A percentile compares a stretch with the other conserved stretches of the same genome.
phyloP scores from a whole-genome alignment of 495 filamentous ascomycete genomes.

The Aspergillus haitiensis region DNA sequence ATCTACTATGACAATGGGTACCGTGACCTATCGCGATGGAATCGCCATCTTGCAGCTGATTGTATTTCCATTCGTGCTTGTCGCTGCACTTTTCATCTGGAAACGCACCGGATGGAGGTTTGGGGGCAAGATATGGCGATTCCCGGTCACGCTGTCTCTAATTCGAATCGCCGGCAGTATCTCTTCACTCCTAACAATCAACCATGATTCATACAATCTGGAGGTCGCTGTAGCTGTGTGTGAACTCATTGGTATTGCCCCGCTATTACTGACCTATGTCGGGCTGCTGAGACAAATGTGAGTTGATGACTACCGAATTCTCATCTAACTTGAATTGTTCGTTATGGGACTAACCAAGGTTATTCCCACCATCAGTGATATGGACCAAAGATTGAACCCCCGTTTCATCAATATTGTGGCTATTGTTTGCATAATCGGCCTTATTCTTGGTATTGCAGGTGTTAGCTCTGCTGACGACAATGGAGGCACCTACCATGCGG shows the following conservation, averaged over 20 bases:
- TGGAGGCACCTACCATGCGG: slow-evolving; percentile 12
- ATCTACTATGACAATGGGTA: slow-evolving; percentile 23
- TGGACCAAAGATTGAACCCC: slow-evolving; percentile 19
- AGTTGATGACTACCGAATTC: slow-evolving; percentile 11
- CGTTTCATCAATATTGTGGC: slow-evolving; percentile 13
- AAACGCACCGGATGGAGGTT: slow-evolving; percentile 31
- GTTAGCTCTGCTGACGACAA: slow-evolving; percentile 20
- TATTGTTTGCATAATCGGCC: slow-evolving; percentile 26
- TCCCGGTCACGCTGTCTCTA: slow-evolving; percentile 31
- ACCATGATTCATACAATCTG: slow-evolving; percentile 22
- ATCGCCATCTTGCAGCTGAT: slow-evolving; percentile 37
- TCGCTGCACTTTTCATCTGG: slow-evolving; percentile 29
- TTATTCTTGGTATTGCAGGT: slow-evolving; percentile 33
- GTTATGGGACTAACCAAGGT: slow-evolving; percentile 15
- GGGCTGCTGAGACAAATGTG: slow-evolving; percentile 34
- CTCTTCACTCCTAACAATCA: slow-evolving; percentile 25
- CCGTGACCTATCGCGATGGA: slow-evolving; percentile 26
- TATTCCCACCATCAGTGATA: slow-evolving; percentile 21
- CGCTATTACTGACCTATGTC: slow-evolving; percentile 30
- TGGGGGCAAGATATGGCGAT: slow-evolving; percentile 33
- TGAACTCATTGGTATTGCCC: slow-evolving; percentile 35
- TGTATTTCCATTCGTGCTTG: slow-evolving; percentile 29
- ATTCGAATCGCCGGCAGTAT: slow-evolving; percentile 34
- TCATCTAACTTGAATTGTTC: neutral
- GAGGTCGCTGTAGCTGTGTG: slow-evolving; percentile 27